Evolutionary conservation across 2,329 filamentous ascomycete species (phyloP), one percentile per base, ranked within the genome.

Genomic region (Penicillium rolfsii): DNA sequence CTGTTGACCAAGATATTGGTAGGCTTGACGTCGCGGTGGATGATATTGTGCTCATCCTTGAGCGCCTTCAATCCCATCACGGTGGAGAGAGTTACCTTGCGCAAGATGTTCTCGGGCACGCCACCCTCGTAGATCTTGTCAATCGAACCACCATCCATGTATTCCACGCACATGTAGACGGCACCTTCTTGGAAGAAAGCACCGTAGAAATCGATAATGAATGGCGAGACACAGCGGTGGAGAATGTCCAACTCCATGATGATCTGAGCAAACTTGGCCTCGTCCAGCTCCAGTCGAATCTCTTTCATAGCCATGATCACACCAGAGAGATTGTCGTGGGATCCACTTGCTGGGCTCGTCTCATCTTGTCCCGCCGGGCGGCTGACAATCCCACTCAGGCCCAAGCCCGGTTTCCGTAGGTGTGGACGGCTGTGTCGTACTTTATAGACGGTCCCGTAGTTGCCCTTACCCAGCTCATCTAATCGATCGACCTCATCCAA

Each of bases 281-380:
- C 95, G 72, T 99, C 95, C 56, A 99, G 83, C 76, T 99, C 95
- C 9, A 99, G 82, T 22, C 95, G 87, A 70, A 99, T 96, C 78
- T 99, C 95, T 76, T 99, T 99, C 95, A 99, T 99, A 14, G 95
- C 95, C 95, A 99, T 98, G 61, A 97, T 83, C 53, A 91, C 86
- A 19, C 94, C 93, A 0, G 80, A 75, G 11, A 77, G 67, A 33
- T 71, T 70, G 57, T 74, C 73, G 19, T 70, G 60, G 1, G 63
- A 35, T 9, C 63, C 65, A 6, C 57, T 8, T 3, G 66, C 61
- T 1, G 67, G 41, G n/a, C 59, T 67, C 9, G 43, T 26, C 11
- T 67, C 64, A 6, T 69, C 70, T 3, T 64, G 58, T 22, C 58
- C 68, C 5, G 61, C 11, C 12, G 75, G 71, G 33, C 76, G 77